Evolutionary conservation across 2,329 filamentous ascomycete genomes (phyloP).

Genomic region (Penicillium sp.): DNA sequence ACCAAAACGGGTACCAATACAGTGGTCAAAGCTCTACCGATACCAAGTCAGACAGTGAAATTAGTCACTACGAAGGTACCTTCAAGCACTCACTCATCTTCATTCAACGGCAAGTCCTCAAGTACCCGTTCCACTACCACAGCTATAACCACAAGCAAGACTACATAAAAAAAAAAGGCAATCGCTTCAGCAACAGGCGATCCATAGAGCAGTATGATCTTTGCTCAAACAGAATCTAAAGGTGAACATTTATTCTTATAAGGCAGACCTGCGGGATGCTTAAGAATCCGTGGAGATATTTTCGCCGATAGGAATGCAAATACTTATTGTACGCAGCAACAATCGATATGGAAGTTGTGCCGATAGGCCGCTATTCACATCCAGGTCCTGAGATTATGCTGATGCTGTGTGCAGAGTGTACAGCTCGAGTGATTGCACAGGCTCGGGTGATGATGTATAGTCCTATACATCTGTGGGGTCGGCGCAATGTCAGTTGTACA

Average conservation of each 20-base stretch:
- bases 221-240: background rate
- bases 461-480: background rate
- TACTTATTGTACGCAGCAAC: background rate
- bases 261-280: background rate
- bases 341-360: background rate
- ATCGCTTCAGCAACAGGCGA: background rate
- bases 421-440: background rate
- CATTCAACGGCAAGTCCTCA: too few species aligned
- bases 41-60: too few species aligned
- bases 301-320: background rate
- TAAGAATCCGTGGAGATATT: background rate
- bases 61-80: too few species aligned
- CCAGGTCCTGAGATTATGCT: background rate
- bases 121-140: background rate
- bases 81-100: background rate
- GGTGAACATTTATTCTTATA: background rate
- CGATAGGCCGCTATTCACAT: background rate
- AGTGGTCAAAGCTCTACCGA: too few species aligned
- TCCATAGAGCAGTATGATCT: background rate
- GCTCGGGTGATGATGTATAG: background rate
- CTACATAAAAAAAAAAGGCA: background rate
- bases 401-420: background rate
- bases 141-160: background rate
- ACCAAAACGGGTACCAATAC: too few species aligned
- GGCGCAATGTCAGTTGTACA: background rate